Evolutionary conservation across 345 rosid genomes (phyloP).

Genomic region (Nasturtium officinale): DNA sequence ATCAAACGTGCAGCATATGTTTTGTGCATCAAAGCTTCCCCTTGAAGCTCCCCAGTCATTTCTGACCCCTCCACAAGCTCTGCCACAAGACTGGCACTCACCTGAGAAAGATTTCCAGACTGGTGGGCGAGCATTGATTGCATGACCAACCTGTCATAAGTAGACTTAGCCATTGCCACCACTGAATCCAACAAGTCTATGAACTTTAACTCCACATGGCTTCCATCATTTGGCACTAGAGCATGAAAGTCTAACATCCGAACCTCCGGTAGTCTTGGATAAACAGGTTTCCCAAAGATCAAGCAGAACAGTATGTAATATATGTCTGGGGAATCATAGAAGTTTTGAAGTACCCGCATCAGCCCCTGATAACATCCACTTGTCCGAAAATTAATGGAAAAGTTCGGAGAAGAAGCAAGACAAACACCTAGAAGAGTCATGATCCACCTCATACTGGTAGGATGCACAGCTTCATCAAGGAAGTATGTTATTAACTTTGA

Average conservation of each 20-base stretch:
- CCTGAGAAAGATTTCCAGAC: slow-evolving; percentile 87
- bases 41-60: slow-evolving; percentile 98
- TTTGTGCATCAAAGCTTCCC: slow-evolving; percentile 99
- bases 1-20: slow-evolving; percentile 97
- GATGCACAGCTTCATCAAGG: slow-evolving; percentile 99
- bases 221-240: slow-evolving; percentile 85
- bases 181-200: slow-evolving; percentile 93
- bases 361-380: slow-evolving; percentile 96
- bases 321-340: slow-evolving; percentile 97
- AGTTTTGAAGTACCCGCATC: slow-evolving; percentile 85
- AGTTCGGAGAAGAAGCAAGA: slow-evolving; percentile 91
- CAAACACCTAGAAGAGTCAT: slow-evolving; percentile 98
- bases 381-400: slow-evolving; percentile 87
- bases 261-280: slow-evolving; percentile 97
- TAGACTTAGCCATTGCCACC: slow-evolving; percentile 89
- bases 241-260: slow-evolving; percentile 99
- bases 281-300: slow-evolving; percentile 92
- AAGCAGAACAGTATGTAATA: slow-evolving; percentile 94
- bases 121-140: slow-evolving; percentile 90
- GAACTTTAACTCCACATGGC: slow-evolving; percentile 77
- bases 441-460: slow-evolving; percentile 99
- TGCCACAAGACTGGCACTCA: slow-evolving; percentile 86
- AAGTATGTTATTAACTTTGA: slow-evolving; percentile 95
- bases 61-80: slow-evolving; percentile 93
- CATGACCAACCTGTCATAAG: slow-evolving; percentile 87